These are phyloP conservation scores for Aspergillus amoenus DNA, from an alignment of 2,329 filamentous ascomycete genomes.

Conservation along the genomic window DNA sequence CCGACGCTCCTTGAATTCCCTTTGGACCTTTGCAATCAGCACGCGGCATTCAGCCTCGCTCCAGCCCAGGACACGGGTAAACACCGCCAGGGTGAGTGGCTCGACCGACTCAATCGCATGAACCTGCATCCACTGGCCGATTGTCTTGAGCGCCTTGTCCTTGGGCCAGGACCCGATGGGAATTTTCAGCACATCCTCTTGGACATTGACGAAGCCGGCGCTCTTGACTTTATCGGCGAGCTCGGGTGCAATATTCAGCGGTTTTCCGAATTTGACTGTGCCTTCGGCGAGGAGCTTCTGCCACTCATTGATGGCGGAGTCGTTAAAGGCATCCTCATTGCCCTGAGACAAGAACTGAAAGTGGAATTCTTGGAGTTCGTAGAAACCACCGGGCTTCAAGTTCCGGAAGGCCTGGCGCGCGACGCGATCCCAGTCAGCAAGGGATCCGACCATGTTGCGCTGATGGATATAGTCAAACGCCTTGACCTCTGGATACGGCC, in stretches of 20 bases:
- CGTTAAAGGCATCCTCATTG: neutral
- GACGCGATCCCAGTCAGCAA: neutral
- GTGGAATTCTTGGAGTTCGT: neutral
- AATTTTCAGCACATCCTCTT: neutral
- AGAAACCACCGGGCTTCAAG: neutral
- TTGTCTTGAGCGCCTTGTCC: neutral
- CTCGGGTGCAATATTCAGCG: neutral
- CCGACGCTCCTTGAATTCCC: neutral
- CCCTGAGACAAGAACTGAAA: neutral
- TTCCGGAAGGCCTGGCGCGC: neutral
- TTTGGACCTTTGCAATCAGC: neutral
- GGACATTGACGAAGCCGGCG: neutral
- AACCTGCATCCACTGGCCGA: neutral
- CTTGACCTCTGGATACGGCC: neutral
- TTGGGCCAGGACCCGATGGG: neutral
- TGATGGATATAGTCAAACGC: neutral
- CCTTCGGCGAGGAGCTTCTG: neutral
- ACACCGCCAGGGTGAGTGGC: neutral
- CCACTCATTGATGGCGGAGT: neutral
- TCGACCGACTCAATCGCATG: neutral
- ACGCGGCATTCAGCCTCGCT: neutral
- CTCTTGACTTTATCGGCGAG: neutral
- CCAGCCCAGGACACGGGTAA: neutral
- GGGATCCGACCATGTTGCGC: neutral
- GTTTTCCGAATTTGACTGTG: neutral